Evolutionary conservation across 177 flowering plant species (phyloP).

Genomic region (Vitis hybrid): DNA sequence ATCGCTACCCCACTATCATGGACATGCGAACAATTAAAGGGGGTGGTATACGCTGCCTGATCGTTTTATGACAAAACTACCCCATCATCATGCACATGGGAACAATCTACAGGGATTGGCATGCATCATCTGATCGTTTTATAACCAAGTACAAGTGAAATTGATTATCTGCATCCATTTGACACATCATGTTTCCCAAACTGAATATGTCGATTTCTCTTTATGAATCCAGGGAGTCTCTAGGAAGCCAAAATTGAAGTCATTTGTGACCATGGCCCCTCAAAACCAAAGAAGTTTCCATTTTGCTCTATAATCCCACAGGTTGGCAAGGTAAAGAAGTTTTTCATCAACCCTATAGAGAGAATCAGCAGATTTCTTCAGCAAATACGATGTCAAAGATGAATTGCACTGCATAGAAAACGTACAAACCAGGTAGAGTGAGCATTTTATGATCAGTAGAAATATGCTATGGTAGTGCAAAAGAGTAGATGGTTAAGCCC

Average conservation of each 20-base stretch:
- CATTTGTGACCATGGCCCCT: neutral
- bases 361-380: slow-evolving; percentile 36
- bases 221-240: too few species aligned
- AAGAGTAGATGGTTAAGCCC: too few species aligned
- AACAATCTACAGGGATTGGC: neutral
- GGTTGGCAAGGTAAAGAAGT: too few species aligned
- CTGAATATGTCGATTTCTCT: too few species aligned
- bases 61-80: too few species aligned
- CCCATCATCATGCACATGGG: neutral
- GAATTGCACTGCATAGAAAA: slow-evolving; percentile 41
- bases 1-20: too few species aligned
- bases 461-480: neutral
- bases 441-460: neutral
- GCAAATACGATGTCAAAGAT: slow-evolving; percentile 54
- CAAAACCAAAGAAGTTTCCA: neutral
- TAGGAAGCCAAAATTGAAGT: neutral
- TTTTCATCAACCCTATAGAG: neutral
- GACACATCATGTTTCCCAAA: too few species aligned
- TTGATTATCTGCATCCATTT: neutral
- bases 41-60: too few species aligned
- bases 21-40: neutral
- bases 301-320: neutral
- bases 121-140: neutral
- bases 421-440: neutral
- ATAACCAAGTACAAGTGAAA: neutral